Conservation (phyloP, 306 rosid species). For the Canavalia gladiata region DNA sequence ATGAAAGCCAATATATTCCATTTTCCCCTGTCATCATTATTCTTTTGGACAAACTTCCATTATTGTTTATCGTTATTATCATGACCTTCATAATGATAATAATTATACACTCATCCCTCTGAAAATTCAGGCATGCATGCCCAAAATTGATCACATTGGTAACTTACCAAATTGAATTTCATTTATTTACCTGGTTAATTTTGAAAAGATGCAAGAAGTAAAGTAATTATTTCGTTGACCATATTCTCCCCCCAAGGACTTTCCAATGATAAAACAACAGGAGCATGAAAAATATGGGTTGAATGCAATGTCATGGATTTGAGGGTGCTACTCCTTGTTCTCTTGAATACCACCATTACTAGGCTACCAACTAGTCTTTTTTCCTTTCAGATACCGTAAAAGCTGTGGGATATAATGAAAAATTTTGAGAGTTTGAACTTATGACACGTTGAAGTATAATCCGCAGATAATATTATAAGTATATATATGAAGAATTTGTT, state of each 20-base stretch:
- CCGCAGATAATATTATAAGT: not conserved
- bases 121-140: conserved; percentile 39
- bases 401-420: not conserved
- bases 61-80: conserved; percentile 19
- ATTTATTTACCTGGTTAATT: not conserved
- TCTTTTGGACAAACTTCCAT: conserved; percentile 32
- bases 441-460: not conserved
- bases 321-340: not conserved
- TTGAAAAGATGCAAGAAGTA: not conserved
- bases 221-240: not conserved
- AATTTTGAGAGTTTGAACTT: not conserved
- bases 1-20: conserved; percentile 37
- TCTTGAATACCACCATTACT: conserved; percentile 9
- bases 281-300: not conserved
- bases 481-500: too few species aligned
- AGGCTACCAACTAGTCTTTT: not conserved
- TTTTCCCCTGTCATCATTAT: conserved; percentile 35
- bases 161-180: not conserved
- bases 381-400: not conserved
- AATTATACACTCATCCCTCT: conserved; percentile 39
- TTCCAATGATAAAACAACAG: not conserved
- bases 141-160: not conserved
- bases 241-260: not conserved
- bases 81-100: conserved; percentile 31
- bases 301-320: not conserved